Evolutionary conservation across 768 basidiomycete species (phyloP).

Genomic region (Pseudohyphozyma bogoriensis): DNA sequence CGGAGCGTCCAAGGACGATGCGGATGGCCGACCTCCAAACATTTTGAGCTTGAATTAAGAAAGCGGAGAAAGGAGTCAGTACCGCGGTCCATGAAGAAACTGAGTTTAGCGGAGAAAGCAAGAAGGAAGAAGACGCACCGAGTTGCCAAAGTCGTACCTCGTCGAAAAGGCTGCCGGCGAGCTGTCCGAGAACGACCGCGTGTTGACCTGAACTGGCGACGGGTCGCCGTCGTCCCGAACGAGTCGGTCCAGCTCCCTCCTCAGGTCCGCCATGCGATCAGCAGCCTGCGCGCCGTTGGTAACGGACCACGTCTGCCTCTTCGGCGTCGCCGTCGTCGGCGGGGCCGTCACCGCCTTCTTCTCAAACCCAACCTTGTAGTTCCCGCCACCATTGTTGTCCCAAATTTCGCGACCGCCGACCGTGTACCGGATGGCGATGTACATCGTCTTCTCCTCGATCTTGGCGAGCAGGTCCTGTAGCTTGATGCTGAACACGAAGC

Average conservation of each 20-base stretch:
- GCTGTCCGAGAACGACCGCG: slow-evolving; percentile 30
- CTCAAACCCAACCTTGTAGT: slow-evolving; percentile 46
- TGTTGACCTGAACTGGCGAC: slow-evolving; percentile 9
- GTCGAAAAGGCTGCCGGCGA: slow-evolving; percentile 31
- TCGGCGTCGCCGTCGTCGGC: not conserved
- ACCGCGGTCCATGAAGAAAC: not conserved
- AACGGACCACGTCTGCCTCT: slow-evolving; percentile 36
- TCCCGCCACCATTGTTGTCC: slow-evolving; percentile 76
- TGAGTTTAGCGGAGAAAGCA: not conserved
- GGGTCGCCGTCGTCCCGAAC: slow-evolving; percentile 37
- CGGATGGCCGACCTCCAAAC: not conserved
- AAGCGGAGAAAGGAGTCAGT: not conserved
- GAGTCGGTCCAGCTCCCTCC: slow-evolving; percentile 58
- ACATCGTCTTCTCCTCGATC: slow-evolving; percentile 68
- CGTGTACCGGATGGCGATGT: slow-evolving; percentile 57
- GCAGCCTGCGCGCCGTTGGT: slow-evolving; percentile 40
- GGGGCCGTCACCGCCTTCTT: not conserved
- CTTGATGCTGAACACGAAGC: slow-evolving; percentile 64
- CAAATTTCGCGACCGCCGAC: slow-evolving; percentile 69
- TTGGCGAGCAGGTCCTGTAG: slow-evolving; percentile 69
- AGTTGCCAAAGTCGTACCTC: slow-evolving; percentile 40
- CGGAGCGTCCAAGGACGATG: not conserved
- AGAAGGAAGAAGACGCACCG: slow-evolving; percentile 20
- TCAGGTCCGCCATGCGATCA: slow-evolving; percentile 52
- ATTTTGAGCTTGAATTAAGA: not conserved